Conservation (phyloP, 805 yeast species). For the Pichia rugopelliculosa region DNA sequence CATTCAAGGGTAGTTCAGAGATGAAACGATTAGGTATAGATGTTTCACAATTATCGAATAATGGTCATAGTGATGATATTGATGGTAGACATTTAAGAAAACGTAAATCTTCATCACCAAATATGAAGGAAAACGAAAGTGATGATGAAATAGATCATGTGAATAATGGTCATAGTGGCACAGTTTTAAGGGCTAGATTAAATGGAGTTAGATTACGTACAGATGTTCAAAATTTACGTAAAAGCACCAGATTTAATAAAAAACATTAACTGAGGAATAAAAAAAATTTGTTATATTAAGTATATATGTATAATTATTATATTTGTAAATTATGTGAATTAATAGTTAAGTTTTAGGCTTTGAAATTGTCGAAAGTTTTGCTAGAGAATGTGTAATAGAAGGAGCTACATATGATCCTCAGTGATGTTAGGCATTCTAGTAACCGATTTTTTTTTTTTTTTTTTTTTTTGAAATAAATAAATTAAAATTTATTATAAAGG, state of each 20-base stretch:
- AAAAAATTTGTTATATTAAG: neutral
- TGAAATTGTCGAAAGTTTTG: too few relatives aligned
- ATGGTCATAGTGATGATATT: neutral
- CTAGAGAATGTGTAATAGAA: too few relatives aligned
- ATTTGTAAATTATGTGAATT: neutral
- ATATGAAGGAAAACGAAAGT: neutral
- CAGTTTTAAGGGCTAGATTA: conserved; percentile 5
- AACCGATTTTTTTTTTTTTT: too few relatives aligned
- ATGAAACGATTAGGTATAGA: conserved; percentile 6
- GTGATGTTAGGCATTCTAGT: too few relatives aligned
- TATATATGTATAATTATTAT: too few relatives aligned
- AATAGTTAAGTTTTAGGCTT: too few relatives aligned
- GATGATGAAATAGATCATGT: neutral
- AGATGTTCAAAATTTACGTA: conserved; percentile 6
- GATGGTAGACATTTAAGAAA: conserved; percentile 2
- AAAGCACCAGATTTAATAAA: neutral
- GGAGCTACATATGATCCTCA: too few relatives aligned
- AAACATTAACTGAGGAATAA: neutral
- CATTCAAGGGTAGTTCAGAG: neutral
- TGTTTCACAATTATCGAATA: neutral
- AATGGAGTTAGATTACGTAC: conserved; percentile 7
- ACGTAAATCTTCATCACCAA: neutral
- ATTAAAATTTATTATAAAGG: neutral
- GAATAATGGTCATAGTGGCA: neutral
- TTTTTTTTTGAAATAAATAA: neutral